A percentile compares a stretch with the other conserved stretches of the same genome.
phyloP scores from a whole-genome alignment of 371 early-diverging fungal species.

The Gilbertella persicaria region DNA sequence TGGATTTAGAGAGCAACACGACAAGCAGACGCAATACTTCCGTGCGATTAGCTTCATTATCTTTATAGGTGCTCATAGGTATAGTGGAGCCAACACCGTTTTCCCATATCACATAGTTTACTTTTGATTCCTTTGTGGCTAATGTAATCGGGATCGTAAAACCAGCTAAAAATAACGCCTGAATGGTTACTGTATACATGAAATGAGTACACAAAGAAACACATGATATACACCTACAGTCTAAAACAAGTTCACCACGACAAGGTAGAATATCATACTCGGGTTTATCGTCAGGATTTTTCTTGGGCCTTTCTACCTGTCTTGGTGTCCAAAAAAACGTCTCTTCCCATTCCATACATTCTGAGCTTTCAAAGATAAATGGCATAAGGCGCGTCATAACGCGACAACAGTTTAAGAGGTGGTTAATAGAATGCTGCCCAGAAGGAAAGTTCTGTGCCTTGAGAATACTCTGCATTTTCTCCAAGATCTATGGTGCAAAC shows the following conservation, averaged over 20 bases:
- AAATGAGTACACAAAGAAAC: neutral
- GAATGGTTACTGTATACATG: constrained; percentile 29
- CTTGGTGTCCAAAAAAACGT: constrained; percentile 70
- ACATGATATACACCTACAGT: constrained; percentile 16
- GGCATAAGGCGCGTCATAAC: constrained; percentile 83
- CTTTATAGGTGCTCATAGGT: constrained; percentile 69
- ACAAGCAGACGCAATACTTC: constrained; percentile 78
- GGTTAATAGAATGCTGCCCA: constrained; percentile 50
- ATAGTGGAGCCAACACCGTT: constrained; percentile 71
- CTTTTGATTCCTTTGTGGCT: constrained; percentile 46
- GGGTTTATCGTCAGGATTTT: constrained; percentile 13
- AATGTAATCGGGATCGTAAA: constrained; percentile 75
- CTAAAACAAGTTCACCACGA: constrained; percentile 37
- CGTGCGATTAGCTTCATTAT: constrained; percentile 67
- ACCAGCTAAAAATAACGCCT: constrained; percentile 71
- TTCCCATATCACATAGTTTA: constrained; percentile 85
- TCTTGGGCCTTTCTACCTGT: constrained; percentile 28
- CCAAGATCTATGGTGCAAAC: constrained; percentile 41
- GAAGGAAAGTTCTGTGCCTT: constrained; percentile 56
- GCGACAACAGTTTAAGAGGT: constrained; percentile 81
- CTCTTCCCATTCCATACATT: constrained; percentile 61
- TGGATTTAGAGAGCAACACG: constrained; percentile 73
- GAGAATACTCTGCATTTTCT: constrained; percentile 55
- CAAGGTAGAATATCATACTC: constrained; percentile 38
- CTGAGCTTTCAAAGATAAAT: constrained; percentile 74